Evolutionary conservation across 176 grass and related monocot genomes (phyloP), one percentile per base, ranked within the genome.

Genomic region (Elymus sibiricus): DNA sequence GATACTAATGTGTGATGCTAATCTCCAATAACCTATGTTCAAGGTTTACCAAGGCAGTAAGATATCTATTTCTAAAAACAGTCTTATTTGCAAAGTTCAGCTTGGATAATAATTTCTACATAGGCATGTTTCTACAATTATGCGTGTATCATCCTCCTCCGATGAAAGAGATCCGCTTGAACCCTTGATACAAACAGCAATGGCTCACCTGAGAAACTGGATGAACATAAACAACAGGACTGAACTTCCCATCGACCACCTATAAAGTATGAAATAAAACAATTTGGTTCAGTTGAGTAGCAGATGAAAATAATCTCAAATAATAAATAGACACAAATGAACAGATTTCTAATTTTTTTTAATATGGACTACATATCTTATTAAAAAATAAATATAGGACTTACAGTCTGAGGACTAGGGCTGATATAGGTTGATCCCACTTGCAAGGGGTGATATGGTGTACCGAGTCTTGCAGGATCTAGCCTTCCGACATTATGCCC

Each of bases 371-470:
- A 0, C 17, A 51, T 2, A 49, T 40, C 34, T 74, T 64, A 77
- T 51, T 74, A 32, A 61, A 25, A 87, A 62, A 59, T n/a, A n/a
- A 59, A 16, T 58, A 21, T 44, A 38, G 26, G 34, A 83, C 93
- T 81, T 90, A 92, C 93, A 80, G 55, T 61, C 39, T 86, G 93
- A 76, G 82, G 61, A 81, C 83, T 77, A 77, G 85, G 34, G 61
- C 47, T 84, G 55, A 82, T 76, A 64, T 92, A 94, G 28, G 83
- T 17, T 60, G 79, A 83, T 32, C 93, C 82, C 46, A 82, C 47
- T 32, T 90, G 90, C 70, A 92, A 61, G 42, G 90, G 87, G 74
- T 94, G 85, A 79, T 94, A 92, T 81, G 85, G 90, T 56, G 67
- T 81, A 56, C 79, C 90, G 46, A 88, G 40, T 83, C 88, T 87